Conservation (phyloP, 257 asterid species). For the Leptodermis oblonga region DNA sequence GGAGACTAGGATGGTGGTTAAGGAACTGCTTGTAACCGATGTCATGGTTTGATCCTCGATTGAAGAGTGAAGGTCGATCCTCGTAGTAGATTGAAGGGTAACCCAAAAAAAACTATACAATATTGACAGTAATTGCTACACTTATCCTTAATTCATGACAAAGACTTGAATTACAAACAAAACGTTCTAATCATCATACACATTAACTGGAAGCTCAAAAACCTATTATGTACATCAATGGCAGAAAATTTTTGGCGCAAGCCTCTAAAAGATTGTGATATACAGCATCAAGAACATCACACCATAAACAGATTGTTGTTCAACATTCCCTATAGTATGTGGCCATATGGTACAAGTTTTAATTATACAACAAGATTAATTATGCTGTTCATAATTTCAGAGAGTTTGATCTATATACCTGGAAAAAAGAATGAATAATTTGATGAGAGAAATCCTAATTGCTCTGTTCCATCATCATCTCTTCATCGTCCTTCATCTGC, state of each 20-base stretch:
- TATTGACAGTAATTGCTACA: too few species aligned
- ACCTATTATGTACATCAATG: background rate
- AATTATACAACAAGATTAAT: constrained; percentile 1
- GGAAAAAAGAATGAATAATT: background rate
- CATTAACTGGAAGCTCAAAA: background rate
- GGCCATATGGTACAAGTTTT: background rate
- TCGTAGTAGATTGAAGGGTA: too few species aligned
- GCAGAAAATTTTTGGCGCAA: background rate
- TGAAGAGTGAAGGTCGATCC: too few species aligned
- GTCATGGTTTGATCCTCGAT: too few species aligned
- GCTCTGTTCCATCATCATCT: constrained; percentile 11
- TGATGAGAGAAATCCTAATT: background rate
- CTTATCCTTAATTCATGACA: too few species aligned
- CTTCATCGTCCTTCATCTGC: constrained; percentile 23
- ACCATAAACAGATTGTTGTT: background rate
- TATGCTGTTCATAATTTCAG: background rate
- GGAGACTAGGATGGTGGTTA: too few species aligned
- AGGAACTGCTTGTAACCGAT: too few species aligned
- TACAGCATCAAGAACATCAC: background rate
- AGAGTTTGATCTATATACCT: background rate
- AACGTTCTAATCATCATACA: background rate
- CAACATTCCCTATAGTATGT: background rate
- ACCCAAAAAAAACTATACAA: too few species aligned
- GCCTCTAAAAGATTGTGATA: background rate
- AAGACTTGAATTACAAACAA: background rate